A percentile compares a stretch with the other conserved stretches of the same genome.
phyloP scores from a whole-genome alignment of 2,329 filamentous ascomycete genomes.

The Ophiostoma piceae region DNA sequence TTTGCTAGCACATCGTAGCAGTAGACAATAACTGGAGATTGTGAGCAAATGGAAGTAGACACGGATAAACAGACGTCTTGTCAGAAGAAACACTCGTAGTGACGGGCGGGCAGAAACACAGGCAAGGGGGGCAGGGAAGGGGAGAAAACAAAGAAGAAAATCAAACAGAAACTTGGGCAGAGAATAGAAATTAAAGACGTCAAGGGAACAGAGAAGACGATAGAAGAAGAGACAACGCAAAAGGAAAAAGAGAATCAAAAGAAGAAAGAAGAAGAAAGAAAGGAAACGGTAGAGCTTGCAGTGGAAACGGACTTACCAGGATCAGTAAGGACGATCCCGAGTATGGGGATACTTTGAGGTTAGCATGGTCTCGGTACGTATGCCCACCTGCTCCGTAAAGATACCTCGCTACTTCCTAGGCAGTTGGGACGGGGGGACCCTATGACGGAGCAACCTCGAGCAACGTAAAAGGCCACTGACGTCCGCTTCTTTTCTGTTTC shows the following conservation, averaged over 20 bases:
- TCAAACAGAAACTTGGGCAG: not conserved
- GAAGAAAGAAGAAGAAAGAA: not conserved
- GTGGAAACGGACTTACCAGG: slow-evolving; percentile 1
- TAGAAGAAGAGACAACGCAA: not conserved
- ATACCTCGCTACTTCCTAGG: not conserved
- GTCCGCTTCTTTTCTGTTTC: slow-evolving; percentile 3
- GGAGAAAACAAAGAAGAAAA: not conserved
- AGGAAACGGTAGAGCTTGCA: not conserved
- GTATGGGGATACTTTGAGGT: slow-evolving; percentile 6
- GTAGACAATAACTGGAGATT: not conserved
- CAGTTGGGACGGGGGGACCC: not conserved
- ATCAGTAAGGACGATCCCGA: slow-evolving; percentile 4
- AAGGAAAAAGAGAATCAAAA: not conserved
- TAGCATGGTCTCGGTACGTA: slow-evolving; percentile 6
- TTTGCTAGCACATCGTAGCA: slow-evolving; percentile 3
- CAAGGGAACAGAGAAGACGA: not conserved
- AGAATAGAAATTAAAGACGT: not conserved
- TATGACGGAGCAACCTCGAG: not conserved
- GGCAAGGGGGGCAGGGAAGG: not conserved
- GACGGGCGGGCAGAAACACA: not conserved
- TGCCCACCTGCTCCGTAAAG: not conserved
- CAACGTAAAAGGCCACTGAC: slow-evolving; percentile 11
- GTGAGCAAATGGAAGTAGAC: not conserved
- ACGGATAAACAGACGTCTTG: not conserved
- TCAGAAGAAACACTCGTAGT: not conserved